phyloP scores from a whole-genome alignment of 192 early-diverging fungal genomes.

The Linnemannia schmuckeri region DNA sequence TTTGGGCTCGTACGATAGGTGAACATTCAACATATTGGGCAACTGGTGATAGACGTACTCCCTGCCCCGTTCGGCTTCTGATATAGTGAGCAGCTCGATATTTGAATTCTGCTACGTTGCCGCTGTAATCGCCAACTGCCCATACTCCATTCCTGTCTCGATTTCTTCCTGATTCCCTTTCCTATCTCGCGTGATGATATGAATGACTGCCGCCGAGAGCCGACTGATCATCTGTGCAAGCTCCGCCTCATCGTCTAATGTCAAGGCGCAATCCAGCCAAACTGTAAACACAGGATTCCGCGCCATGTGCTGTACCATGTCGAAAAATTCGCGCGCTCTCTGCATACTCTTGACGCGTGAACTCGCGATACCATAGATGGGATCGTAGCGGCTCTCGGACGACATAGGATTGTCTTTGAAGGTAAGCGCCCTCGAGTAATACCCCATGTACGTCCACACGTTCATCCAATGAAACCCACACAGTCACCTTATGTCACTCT shows the following conservation, averaged over 20 bases:
- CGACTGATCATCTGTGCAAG: not conserved
- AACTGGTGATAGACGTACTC: not conserved
- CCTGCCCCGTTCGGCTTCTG: not conserved
- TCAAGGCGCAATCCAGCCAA: not conserved
- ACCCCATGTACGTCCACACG: not conserved
- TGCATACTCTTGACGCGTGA: not conserved
- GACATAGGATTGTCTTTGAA: not conserved
- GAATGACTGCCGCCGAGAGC: not conserved
- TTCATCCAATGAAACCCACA: slow-evolving; percentile 18
- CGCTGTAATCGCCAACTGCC: not conserved
- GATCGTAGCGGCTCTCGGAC: not conserved
- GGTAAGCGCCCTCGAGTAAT: not conserved
- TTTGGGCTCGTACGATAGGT: not conserved
- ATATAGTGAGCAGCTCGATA: not conserved
- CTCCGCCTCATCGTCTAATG: not conserved
- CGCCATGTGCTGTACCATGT: not conserved
- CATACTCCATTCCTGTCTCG: not conserved
- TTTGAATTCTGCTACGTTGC: not conserved
- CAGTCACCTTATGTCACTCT: slow-evolving; percentile 18
- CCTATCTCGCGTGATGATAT: not conserved
- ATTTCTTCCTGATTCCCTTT: not conserved
- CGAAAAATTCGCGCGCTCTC: not conserved
- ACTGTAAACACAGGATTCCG: not conserved
- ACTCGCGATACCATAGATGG: not conserved
- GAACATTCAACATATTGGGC: not conserved